phyloP scores from a whole-genome alignment of 805 yeast genomes.

The Wickerhamiella bombiphila region DNA sequence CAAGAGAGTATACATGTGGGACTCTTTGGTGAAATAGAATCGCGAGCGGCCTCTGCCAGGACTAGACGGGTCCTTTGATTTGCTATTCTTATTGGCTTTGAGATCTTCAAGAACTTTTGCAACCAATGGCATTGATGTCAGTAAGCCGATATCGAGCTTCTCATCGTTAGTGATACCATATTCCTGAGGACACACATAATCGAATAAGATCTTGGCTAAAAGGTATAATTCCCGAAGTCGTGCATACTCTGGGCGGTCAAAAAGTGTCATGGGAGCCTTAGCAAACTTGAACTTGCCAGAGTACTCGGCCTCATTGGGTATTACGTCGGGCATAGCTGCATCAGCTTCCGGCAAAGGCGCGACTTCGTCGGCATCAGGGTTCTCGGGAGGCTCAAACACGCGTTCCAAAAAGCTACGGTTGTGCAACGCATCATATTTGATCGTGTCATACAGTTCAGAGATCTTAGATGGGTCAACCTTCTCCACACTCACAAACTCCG shows the following conservation, averaged over 20 bases:
- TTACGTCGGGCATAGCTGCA: conserved; percentile 22
- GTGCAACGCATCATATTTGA: conserved; percentile 96
- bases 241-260: conserved; percentile 68
- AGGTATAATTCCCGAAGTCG: conserved; percentile 77
- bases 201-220: conserved; percentile 84
- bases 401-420: conserved; percentile 77
- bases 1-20: conserved; percentile 85
- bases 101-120: conserved; percentile 74
- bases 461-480: conserved; percentile 96
- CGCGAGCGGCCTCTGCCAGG: conserved; percentile 61
- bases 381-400: conserved; percentile 39
- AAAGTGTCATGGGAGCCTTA: conserved; percentile 29
- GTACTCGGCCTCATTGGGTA: conserved; percentile 21
- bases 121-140: conserved; percentile 88
- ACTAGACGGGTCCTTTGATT: too few species aligned
- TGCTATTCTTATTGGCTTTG: conserved; percentile 57
- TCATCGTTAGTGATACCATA: conserved; percentile 94
- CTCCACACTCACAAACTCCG: conserved; percentile 81
- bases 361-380: conserved; percentile 11
- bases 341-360: conserved; percentile 30
- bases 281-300: conserved; percentile 21
- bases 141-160: conserved; percentile 85
- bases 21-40: conserved; percentile 90
- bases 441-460: conserved; percentile 91
- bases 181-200: conserved; percentile 96